These are phyloP conservation scores for Neopestalotiopsis sp. DNA, from an alignment of 2,329 filamentous ascomycete species.

Conservation along the genomic window DNA sequence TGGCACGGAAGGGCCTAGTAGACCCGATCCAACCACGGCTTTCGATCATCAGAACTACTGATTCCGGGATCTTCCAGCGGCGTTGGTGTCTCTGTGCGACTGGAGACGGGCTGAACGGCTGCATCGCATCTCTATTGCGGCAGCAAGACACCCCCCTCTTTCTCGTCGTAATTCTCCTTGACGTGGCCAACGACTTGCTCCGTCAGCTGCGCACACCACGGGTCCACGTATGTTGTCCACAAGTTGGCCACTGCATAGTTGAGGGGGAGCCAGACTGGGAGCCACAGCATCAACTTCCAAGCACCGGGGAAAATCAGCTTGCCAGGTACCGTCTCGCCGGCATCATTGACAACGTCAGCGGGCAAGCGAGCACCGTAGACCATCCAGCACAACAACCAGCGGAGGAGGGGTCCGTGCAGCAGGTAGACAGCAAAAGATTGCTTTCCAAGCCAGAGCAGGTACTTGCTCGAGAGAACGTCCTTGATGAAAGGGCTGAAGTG, in stretches of 20 bases:
- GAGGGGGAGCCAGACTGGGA: constrained; percentile 52
- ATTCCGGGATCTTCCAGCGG: not conserved
- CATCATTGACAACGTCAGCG: constrained; percentile 39
- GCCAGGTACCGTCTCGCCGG: constrained; percentile 40
- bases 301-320: constrained; percentile 43
- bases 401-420: constrained; percentile 65
- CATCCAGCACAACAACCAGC: constrained; percentile 65
- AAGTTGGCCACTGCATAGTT: constrained; percentile 51
- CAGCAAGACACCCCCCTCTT: constrained; percentile 33
- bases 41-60: not conserved
- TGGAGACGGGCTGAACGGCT: not conserved
- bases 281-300: constrained; percentile 41
- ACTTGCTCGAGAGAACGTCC: constrained; percentile 55
- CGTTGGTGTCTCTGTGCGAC: not conserved
- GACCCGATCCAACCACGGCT: constrained; percentile 4
- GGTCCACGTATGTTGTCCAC: constrained; percentile 61
- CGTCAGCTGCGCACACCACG: constrained; percentile 51
- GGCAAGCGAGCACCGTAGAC: constrained; percentile 52
- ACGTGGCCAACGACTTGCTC: constrained; percentile 40
- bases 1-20: constrained; percentile 6
- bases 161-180: constrained; percentile 37
- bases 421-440: constrained; percentile 70
- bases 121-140: constrained; percentile 31
- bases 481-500: constrained; percentile 46
- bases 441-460: constrained; percentile 66